Evolutionary conservation across 768 basidiomycete species (phyloP).

Genomic region (Tephrocybe rancida): DNA sequence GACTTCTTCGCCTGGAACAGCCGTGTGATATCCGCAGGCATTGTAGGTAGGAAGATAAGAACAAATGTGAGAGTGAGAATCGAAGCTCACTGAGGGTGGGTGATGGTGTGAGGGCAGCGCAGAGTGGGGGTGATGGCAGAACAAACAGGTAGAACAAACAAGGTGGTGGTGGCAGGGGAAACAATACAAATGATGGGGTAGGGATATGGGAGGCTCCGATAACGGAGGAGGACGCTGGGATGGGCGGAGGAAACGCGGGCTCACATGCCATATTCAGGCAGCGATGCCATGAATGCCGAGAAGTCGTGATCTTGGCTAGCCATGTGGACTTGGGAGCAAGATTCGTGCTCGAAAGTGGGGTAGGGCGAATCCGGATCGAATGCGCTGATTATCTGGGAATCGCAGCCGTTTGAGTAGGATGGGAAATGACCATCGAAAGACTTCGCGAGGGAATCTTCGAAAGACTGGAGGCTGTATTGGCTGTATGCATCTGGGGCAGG

Average conservation of each 20-base stretch:
- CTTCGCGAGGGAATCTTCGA: conserved; percentile 33
- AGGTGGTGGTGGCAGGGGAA: neutral
- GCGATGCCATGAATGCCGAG: conserved; percentile 38
- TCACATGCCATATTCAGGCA: conserved; percentile 33
- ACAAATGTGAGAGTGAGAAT: conserved; percentile 14
- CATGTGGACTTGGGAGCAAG: conserved; percentile 24
- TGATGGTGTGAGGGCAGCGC: conserved; percentile 1
- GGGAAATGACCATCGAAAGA: conserved; percentile 25
- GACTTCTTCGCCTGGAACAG: conserved; percentile 10
- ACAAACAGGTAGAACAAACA: conserved; percentile 1
- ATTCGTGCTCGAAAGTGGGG: conserved; percentile 20
- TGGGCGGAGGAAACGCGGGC: conserved; percentile 10
- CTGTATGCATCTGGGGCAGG: conserved; percentile 29
- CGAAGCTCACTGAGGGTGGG: conserved; percentile 8
- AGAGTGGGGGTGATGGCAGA: neutral
- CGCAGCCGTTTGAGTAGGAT: conserved; percentile 18
- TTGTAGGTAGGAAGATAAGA: conserved; percentile 9
- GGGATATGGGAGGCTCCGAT: neutral
- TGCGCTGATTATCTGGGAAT: conserved; percentile 18
- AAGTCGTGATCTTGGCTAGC: conserved; percentile 31
- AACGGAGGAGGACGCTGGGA: neutral
- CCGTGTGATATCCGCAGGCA: conserved; percentile 2
- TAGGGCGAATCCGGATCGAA: conserved; percentile 21
- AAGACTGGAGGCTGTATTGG: conserved; percentile 30
- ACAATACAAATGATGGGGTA: conserved; percentile 9